Evolutionary conservation across 1,139 yeast species (phyloP), one percentile per base, ranked within the genome.

Genomic region (Petasospora rhodanensis): DNA sequence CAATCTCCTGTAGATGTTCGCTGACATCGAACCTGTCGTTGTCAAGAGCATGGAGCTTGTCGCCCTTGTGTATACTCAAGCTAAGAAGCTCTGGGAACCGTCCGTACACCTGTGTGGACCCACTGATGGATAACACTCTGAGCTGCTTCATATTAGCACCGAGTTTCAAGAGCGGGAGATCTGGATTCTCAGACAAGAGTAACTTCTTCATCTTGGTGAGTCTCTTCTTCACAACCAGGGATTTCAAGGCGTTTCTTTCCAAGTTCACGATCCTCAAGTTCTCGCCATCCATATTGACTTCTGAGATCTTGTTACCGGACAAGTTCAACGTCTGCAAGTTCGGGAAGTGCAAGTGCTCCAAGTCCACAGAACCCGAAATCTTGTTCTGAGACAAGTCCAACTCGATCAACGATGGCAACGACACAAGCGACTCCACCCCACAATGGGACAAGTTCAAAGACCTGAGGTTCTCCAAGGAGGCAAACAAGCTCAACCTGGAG

Each of bases 331-430:
- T 33, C 13, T 30, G 28, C 23, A 47, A 17, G 12, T 28, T 34
- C 5, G 30, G 18, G n/a, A 48, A 39, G 2, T 37, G 19, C 18
- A 29, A 25, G 0, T 25, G 13, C 11, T 25, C 18, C 18, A 48
- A 38, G 21, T 42, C 44, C 0, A 48, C 8, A 9, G 14, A 23
- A 2, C 45, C 49, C 3, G 19, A 19, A 9, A 50, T 24, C 10
- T 29, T 19, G 18, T 50, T 50, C 9, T 40, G 18, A 1, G 50
- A 41, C n/a, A 50, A 14, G 17, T 46, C 35, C 22, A 51, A 32
- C 11, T 14, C 28, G 31, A 41, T 39, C 23, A 49, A 30, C 5
- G 37, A 31, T 2, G 46, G 47, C 2, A 50, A 23, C 7, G 41
- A 38, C 4, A 38, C 35, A 10, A 48, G 14, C 4, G 29, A 20